Base-by-base conservation (phyloP, 2,329 filamentous ascomycete species). In the Fusarium sp. region DNA sequence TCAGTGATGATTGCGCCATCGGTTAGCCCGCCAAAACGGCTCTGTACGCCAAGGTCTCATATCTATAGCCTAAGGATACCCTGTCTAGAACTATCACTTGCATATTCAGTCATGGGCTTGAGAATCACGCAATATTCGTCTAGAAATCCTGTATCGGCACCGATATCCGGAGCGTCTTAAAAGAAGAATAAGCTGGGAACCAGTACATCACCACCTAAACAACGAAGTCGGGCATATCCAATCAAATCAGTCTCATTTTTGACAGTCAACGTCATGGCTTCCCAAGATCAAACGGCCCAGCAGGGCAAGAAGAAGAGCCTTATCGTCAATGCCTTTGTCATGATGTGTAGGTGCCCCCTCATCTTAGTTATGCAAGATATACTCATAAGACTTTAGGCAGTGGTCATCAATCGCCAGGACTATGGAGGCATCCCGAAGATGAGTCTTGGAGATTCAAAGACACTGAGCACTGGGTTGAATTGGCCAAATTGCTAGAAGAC, bases 391-490 rank as follows among this genome's bases (percentile, higher is more conserved):
- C 39, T 59, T 55, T 48, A 82, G 81, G 80, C 69, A 83, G 81
- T 55, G 85, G 85, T 7, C 86, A 87, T 63, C 85, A 87, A 71
- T 86, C 84, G 4, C 85, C 85, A 10, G 82, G 84, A 3, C 75
- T 85, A 26, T 86, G 90, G 91, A 85, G 87, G 41, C 91, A 93
- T 74, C 91, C 91, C 4, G 84, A 89, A 22, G 91, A 93, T 72
- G 83, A 88, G 72, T 92, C 90, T 4, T 85, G 86, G 73, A 81
- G 87, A 24, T 93, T 93, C 80, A 90, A 90, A 69, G 84, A 87
- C 32, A 82, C 91, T 39, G 82, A 88, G 11, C 88, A 91, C 68
- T 92, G 90, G 90, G 85, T 88, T 1, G 84, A 89, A 57, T 81
- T 92, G 0, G 90, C 90, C 0, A 85, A 90, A 68, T 81, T 89